Evolutionary conservation across 805 yeast genomes (phyloP).

Genomic region (Kuraishia ogatae): DNA sequence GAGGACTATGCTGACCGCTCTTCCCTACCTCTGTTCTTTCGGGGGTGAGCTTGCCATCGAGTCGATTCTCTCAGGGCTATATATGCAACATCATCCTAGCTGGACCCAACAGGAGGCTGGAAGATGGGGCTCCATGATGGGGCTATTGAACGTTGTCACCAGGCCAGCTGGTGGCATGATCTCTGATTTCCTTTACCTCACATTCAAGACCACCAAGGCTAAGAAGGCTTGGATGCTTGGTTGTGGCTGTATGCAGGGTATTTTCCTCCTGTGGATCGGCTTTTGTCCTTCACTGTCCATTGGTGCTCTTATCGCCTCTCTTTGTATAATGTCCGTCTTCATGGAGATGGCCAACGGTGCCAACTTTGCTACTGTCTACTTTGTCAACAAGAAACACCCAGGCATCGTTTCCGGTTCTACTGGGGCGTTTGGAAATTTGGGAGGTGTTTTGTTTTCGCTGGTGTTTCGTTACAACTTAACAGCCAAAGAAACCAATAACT

Average conservation of each 20-base stretch:
- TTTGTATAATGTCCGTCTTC: conserved; percentile 21
- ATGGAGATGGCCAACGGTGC: conserved; percentile 33
- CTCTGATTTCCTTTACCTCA: conserved; percentile 19
- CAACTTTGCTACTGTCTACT: conserved; percentile 25
- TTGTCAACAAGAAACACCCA: conserved; percentile 23
- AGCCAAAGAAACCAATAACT: conserved; percentile 16
- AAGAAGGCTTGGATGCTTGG: conserved; percentile 24
- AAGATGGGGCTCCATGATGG: conserved; percentile 24
- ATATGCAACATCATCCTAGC: conserved; percentile 7
- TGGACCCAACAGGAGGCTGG: conserved; percentile 19
- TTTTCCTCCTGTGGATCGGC: conserved; percentile 27
- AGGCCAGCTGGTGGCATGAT: conserved; percentile 21
- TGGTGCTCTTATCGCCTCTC: conserved; percentile 20
- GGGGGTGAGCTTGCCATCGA: conserved; percentile 24
- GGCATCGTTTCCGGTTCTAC: conserved; percentile 28
- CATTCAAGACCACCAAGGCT: conserved; percentile 19
- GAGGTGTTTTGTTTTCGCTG: conserved; percentile 25
- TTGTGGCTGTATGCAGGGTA: conserved; percentile 22
- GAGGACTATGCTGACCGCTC: conserved; percentile 19
- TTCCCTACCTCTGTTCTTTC: conserved; percentile 19
- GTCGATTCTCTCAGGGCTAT: conserved; percentile 16
- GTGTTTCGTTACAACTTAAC: conserved; percentile 23
- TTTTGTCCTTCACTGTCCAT: conserved; percentile 17
- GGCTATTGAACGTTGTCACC: conserved; percentile 20
- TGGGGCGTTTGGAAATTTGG: conserved; percentile 27